Evolutionary conservation across 495 filamentous ascomycete genomes (phyloP).

Genomic region (Astrothelium subdiscretum): DNA sequence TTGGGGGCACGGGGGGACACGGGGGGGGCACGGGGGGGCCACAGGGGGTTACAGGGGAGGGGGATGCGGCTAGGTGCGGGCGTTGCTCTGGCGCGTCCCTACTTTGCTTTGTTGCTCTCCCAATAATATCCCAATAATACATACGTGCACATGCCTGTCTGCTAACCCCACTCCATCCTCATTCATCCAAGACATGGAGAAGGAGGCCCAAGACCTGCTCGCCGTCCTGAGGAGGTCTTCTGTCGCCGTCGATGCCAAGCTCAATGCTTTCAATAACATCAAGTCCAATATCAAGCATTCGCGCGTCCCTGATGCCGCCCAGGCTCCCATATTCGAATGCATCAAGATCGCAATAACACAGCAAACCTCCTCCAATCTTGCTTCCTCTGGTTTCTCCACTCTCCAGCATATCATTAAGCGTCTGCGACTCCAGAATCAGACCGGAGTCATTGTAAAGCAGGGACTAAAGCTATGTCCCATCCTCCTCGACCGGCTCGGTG

Average conservation of each 20-base stretch:
- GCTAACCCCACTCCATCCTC: background rate
- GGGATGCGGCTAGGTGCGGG: too few species aligned
- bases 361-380: slow-evolving; percentile 53
- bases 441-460: slow-evolving; percentile 47
- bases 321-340: slow-evolving; percentile 62
- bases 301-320: slow-evolving; percentile 64
- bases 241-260: slow-evolving; percentile 55
- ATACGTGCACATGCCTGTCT: background rate
- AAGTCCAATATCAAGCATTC: slow-evolving; percentile 84
- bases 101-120: background rate
- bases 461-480: slow-evolving; percentile 53
- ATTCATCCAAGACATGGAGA: slow-evolving; percentile 33
- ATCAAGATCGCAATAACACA: slow-evolving; percentile 55
- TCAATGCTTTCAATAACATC: slow-evolving; percentile 55
- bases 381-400: slow-evolving; percentile 68
- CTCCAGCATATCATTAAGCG: slow-evolving; percentile 77
- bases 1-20: too few species aligned
- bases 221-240: slow-evolving; percentile 55
- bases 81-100: background rate
- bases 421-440: slow-evolving; percentile 67
- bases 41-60: too few species aligned
- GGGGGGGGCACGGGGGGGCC: too few species aligned
- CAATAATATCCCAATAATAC: background rate
- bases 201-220: slow-evolving; percentile 53
- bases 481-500: slow-evolving; percentile 75